Evolutionary conservation across 495 filamentous ascomycete species (phyloP), one percentile per base, ranked within the genome.

Genomic region (Cercophora samala): DNA sequence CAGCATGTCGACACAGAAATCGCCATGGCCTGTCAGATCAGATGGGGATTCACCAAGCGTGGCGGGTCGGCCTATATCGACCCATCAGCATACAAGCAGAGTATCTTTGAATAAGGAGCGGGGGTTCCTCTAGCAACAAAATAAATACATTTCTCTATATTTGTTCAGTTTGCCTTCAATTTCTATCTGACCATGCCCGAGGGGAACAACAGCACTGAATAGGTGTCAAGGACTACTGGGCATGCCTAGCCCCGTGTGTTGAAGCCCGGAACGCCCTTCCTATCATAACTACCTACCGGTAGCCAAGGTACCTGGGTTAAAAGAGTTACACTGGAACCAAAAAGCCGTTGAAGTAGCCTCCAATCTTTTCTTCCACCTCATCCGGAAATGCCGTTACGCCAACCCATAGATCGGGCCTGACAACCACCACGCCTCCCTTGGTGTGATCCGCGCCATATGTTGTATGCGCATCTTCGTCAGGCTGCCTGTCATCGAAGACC

Each of bases 11-110:
- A 65, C 55, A 58, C 54, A 17, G 63, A 65, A 32, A 65, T 65
- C n/a, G 63, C 63, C 21, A 65, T 65, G 63, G 63, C 63, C 2
- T 22, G 32, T 18, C 63, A 65, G 32, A 59, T 59, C 17, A 52
- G 63, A 18, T 65, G 63, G 63, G 63, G 63, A 4, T 65, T 65
- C 32, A 59, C 63, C 22, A 29, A 46, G 21, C 63, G 63, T n/a
- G 63, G 63, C 23, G 63, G 63, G 4, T n/a, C 19, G 54, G 32
- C 63, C 8, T 65, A 60, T 24, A 26, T 65, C n/a, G 63, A 65
- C 19, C 63, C 63, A 3, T 60, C 55, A 8, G 32, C 63, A 5
- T 65, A 65, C 15, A 65, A 60, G 32, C 15, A 25, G 18, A 58
- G 52, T 19, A 65, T 65, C 11, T 65, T 65, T 26, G 63, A 64